Conservation (phyloP, 306 rosid genomes). For the Citrullus colocynthis region DNA sequence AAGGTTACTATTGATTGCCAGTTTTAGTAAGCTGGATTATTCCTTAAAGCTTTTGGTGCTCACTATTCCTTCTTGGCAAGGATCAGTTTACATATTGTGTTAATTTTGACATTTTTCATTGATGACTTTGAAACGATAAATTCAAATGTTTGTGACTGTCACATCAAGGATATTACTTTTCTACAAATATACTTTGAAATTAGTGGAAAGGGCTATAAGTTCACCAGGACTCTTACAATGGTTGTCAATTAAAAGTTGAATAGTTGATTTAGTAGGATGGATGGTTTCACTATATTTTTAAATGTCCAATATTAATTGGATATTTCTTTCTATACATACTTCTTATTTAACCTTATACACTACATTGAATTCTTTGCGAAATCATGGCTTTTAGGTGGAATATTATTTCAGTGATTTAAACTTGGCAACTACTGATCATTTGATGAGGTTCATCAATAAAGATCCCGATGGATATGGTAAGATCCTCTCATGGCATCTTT, state of each 20-base stretch:
- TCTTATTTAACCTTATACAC: slow-evolving; percentile 4
- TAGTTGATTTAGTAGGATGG: not conserved
- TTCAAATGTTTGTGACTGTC: not conserved
- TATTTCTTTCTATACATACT: not conserved
- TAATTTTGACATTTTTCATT: not conserved
- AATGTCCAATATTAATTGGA: not conserved
- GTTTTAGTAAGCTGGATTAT: not conserved
- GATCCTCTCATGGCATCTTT: slow-evolving; percentile 12
- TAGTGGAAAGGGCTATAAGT: not conserved
- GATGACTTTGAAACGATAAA: not conserved
- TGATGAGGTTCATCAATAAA: slow-evolving; percentile 90
- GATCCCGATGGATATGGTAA: slow-evolving; percentile 92
- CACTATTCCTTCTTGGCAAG: not conserved
- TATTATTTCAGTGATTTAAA: slow-evolving; percentile 94
- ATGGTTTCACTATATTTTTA: not conserved
- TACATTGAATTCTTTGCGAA: not conserved
- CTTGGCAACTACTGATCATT: slow-evolving; percentile 94
- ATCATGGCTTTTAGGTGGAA: slow-evolving; percentile 62
- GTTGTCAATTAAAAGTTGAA: not conserved
- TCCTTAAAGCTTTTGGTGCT: not conserved
- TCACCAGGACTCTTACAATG: not conserved
- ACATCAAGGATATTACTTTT: not conserved
- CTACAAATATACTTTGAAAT: not conserved
- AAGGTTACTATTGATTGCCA: not conserved
- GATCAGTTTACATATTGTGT: not conserved